Percentiles rank a stretch among this genome's conserved stretches.
Evolutionary conservation across 805 yeast genomes (phyloP).

Genomic region (Starmerella vitae): DNA sequence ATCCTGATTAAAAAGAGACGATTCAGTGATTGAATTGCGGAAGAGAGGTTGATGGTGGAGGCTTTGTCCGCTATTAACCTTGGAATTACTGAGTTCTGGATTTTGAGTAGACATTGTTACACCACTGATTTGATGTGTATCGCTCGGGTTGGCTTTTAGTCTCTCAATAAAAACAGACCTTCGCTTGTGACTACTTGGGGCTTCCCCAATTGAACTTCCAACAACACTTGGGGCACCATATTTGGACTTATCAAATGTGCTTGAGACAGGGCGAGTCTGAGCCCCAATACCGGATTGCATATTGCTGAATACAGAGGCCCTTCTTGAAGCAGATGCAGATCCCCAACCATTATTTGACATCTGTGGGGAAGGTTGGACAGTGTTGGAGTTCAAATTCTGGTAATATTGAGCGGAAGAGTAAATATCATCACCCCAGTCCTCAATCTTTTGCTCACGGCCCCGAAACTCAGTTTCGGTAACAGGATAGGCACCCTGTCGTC

Average conservation of each 20-base stretch:
- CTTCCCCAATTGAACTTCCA: background rate
- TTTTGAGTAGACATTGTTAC: constrained; percentile 27
- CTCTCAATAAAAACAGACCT: constrained; percentile 16
- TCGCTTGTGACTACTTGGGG: constrained; percentile 10
- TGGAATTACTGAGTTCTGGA: constrained; percentile 24
- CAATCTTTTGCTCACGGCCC: constrained; percentile 53
- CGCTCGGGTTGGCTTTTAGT: constrained; percentile 11
- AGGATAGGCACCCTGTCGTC: constrained; percentile 63
- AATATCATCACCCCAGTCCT: constrained; percentile 71
- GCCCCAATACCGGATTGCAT: no score
- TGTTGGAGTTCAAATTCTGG: no score
- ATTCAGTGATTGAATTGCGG: constrained; percentile 19
- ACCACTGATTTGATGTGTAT: constrained; percentile 11
- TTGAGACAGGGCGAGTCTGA: no score
- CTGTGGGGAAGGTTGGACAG: no score
- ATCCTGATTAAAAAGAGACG: constrained; percentile 15
- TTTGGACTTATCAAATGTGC: background rate
- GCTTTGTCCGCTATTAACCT: constrained; percentile 26
- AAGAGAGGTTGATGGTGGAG: constrained; percentile 22
- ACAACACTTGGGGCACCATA: background rate
- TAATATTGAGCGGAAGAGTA: constrained; percentile 24
- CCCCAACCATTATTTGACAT: no score
- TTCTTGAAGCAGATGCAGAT: no score
- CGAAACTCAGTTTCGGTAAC: constrained; percentile 45
- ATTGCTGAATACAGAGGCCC: no score